Evolutionary conservation across 2,329 filamentous ascomycete species (phyloP).

Genomic region (Trichoderma sp.): DNA sequence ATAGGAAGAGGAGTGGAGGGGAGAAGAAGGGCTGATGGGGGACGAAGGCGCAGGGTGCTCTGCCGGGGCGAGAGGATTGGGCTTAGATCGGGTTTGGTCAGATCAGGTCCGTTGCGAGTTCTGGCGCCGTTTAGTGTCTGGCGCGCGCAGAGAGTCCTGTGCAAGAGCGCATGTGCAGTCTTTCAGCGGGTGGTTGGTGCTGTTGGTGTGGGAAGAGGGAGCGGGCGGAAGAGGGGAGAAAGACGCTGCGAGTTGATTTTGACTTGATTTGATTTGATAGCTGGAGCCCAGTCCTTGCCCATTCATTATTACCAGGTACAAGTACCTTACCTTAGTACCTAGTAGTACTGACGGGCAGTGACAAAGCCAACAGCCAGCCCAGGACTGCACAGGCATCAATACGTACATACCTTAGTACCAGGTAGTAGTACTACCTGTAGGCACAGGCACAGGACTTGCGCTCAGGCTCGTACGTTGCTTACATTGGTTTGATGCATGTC

Average conservation of each 20-base stretch:
- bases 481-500: too few relatives aligned
- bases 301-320: neutral
- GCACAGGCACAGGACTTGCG: constrained; percentile 1
- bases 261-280: neutral
- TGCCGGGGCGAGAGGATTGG: constrained; percentile 15
- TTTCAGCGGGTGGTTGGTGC: neutral
- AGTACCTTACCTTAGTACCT: neutral
- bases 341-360: too few relatives aligned
- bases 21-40: constrained; percentile 15
- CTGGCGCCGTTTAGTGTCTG: neutral
- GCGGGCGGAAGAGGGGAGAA: neutral
- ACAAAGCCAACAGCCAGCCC: neutral
- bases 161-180: neutral
- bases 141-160: neutral
- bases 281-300: too few relatives aligned
- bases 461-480: constrained; percentile 3
- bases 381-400: constrained; percentile 6
- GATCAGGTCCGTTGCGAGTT: neutral
- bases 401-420: too few relatives aligned
- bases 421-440: too few relatives aligned
- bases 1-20: constrained; percentile 27
- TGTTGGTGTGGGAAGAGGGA: neutral
- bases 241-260: neutral
- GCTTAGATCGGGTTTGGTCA: constrained; percentile 14
- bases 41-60: constrained; percentile 14